Conservation (phyloP, 2,329 filamentous ascomycete genomes). For the Coniochaeta ligniaria region DNA sequence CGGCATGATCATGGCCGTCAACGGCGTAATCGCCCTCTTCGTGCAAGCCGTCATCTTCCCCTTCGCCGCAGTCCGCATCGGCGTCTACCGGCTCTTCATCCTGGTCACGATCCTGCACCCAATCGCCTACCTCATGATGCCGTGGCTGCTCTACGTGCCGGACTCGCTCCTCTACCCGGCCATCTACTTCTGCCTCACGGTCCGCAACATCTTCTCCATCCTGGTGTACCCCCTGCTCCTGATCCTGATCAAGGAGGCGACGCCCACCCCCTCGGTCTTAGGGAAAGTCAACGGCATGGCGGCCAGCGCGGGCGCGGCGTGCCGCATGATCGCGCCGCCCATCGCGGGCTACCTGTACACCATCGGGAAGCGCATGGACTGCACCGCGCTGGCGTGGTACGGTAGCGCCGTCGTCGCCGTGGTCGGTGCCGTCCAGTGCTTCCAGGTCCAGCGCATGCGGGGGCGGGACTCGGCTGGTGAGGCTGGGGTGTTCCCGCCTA, state of each 20-base stretch:
- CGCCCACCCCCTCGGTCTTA: constrained; percentile 46
- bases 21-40: constrained; percentile 59
- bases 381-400: constrained; percentile 58
- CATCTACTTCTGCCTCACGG: constrained; percentile 49
- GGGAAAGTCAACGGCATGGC: constrained; percentile 61
- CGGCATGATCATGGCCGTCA: constrained; percentile 39
- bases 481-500: neutral
- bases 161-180: constrained; percentile 41
- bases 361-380: constrained; percentile 49
- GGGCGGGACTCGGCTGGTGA: neutral
- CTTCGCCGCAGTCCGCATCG: constrained; percentile 47
- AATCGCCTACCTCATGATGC: constrained; percentile 52
- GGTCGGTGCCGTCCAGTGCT: constrained; percentile 53
- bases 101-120: constrained; percentile 53
- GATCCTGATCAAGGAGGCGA: constrained; percentile 62
- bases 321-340: constrained; percentile 60
- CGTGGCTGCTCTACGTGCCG: constrained; percentile 49
- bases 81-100: constrained; percentile 53
- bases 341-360: constrained; percentile 57
- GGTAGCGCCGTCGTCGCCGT: constrained; percentile 50
- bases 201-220: constrained; percentile 56
- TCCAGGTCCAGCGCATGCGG: constrained; percentile 30
- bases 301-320: constrained; percentile 58
- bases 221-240: constrained; percentile 59
- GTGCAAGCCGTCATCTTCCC: constrained; percentile 68